These are phyloP conservation scores for Camelina sativa DNA, from an alignment of 345 rosid species.

Conservation along the genomic window DNA sequence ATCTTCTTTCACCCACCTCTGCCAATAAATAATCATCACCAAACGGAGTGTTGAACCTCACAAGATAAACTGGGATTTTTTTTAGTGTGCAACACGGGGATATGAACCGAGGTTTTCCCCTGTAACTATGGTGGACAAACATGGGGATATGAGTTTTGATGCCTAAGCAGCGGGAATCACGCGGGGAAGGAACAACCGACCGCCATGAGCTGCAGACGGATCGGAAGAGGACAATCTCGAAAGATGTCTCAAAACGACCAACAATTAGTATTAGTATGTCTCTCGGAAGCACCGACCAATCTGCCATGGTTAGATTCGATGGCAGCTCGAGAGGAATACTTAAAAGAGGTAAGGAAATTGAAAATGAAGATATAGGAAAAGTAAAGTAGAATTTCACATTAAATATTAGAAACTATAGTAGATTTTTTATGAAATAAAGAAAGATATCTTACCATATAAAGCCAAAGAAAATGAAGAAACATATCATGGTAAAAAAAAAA, in stretches of 20 bases:
- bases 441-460: too few relatives aligned
- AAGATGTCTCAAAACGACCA: neutral
- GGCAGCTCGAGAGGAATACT: too few relatives aligned
- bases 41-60: constrained; percentile 4
- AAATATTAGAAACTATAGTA: too few relatives aligned
- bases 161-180: neutral
- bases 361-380: too few relatives aligned
- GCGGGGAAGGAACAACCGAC: neutral
- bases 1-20: neutral
- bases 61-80: neutral
- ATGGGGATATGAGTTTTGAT: neutral
- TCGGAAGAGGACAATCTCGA: neutral
- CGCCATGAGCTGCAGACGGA: constrained; percentile 21
- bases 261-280: neutral
- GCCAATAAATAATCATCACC: neutral
- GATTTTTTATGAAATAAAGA: too few relatives aligned
- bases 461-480: too few relatives aligned
- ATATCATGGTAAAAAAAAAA: too few relatives aligned
- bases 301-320: neutral
- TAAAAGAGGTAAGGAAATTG: too few relatives aligned
- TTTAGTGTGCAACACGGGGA: neutral
- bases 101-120: too few relatives aligned
- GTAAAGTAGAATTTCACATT: too few relatives aligned
- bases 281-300: neutral
- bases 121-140: too few relatives aligned